phyloP scores from a whole-genome alignment of 164 flowering plant species.

The Chimonanthus salicifolius region DNA sequence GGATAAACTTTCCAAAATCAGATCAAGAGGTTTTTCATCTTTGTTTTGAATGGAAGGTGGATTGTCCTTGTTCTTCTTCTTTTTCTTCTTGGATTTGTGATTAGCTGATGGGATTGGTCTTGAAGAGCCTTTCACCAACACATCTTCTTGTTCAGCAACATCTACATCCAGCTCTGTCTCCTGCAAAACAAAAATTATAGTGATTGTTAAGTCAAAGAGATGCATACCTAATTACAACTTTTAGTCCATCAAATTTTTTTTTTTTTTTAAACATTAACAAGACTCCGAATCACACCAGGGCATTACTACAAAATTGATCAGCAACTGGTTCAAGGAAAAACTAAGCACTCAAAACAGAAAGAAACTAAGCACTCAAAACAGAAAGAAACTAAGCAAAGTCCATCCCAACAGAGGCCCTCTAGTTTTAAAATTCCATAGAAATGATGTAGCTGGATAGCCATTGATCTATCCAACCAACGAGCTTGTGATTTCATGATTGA shows the following conservation, averaged over 20 bases:
- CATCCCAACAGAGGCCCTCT: too few relatives aligned
- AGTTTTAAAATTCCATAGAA: neutral
- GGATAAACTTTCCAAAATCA: conserved; percentile 37
- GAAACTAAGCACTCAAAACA: too few relatives aligned
- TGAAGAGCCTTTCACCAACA: conserved; percentile 14
- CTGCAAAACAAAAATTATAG: conserved; percentile 19
- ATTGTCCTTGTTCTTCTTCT: conserved; percentile 44
- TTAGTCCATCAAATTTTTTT: too few relatives aligned
- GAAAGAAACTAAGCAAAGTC: too few relatives aligned
- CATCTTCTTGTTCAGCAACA: conserved; percentile 16
- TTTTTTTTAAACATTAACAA: too few relatives aligned
- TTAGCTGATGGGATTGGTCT: conserved; percentile 23
- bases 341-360: too few relatives aligned
- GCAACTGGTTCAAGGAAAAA: too few relatives aligned
- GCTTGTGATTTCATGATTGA: neutral
- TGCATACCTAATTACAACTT: neutral
- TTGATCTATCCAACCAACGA: neutral
- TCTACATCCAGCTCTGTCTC: conserved; percentile 26
- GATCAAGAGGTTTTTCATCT: conserved; percentile 31
- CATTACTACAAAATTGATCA: too few relatives aligned
- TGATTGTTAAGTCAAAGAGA: neutral
- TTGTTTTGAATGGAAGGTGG: conserved; percentile 15
- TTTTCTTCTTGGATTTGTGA: conserved; percentile 70
- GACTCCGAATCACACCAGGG: too few relatives aligned
- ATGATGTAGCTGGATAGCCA: neutral